phyloP scores from a whole-genome alignment of 805 yeast genomes.

The Hanseniaspora clermontiae region DNA sequence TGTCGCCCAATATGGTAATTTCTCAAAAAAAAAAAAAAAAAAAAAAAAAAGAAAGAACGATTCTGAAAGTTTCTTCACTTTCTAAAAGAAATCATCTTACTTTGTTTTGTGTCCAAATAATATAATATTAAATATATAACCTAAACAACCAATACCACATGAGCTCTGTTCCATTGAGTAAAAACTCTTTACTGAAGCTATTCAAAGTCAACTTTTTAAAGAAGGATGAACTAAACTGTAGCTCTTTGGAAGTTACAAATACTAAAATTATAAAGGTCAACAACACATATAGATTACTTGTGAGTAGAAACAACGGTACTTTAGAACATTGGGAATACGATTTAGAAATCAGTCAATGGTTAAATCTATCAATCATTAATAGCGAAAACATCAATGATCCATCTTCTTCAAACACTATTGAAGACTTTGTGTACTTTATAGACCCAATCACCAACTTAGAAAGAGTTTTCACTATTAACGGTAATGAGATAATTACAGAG shows the following conservation, averaged over 20 bases:
- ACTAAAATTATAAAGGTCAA: slow-evolving; percentile 6
- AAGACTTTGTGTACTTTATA: slow-evolving; percentile 71
- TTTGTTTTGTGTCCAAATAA: background rate
- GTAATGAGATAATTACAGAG: slow-evolving; percentile 79
- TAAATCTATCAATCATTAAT: slow-evolving; percentile 50
- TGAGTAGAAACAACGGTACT: slow-evolving; percentile 88
- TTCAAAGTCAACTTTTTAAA: slow-evolving; percentile 10
- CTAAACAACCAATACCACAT: background rate
- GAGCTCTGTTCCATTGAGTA: background rate
- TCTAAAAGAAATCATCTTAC: background rate
- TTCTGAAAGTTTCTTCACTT: too few relatives aligned
- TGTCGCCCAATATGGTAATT: too few relatives aligned
- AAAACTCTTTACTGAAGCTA: slow-evolving; percentile 1
- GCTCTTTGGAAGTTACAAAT: slow-evolving; percentile 11
- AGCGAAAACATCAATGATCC: slow-evolving; percentile 38
- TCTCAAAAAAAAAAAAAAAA: background rate
- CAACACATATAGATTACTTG: slow-evolving; percentile 46
- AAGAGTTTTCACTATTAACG: slow-evolving; percentile 85
- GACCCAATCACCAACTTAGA: slow-evolving; percentile 37
- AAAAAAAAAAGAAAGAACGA: background rate
- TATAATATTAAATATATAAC: background rate
- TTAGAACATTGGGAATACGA: slow-evolving; percentile 39
- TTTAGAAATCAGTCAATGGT: slow-evolving; percentile 3
- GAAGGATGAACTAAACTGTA: background rate
- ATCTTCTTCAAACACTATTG: slow-evolving; percentile 86